A percentile compares a stretch with the other conserved stretches of the same genome.
phyloP scores from a whole-genome alignment of 768 basidiomycete genomes.

The Scleroderma bovista region DNA sequence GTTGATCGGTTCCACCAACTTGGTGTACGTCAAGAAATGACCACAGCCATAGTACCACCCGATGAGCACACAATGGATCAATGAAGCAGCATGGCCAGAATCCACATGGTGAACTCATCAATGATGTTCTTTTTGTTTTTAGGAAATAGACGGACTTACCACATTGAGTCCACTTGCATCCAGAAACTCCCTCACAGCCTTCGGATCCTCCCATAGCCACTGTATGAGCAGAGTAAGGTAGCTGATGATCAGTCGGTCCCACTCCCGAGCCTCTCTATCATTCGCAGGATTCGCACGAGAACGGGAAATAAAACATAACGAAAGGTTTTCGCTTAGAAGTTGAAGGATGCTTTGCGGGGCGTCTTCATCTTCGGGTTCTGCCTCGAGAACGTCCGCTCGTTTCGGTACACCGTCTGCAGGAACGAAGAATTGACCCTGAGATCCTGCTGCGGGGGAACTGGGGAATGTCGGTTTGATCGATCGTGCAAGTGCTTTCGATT shows the following conservation, averaged over 20 bases:
- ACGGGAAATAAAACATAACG: conserved; percentile 76
- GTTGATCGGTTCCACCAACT: conserved; percentile 95
- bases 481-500: conserved; percentile 59
- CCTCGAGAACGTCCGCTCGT: conserved; percentile 26
- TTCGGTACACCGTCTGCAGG: conserved; percentile 60
- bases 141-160: conserved; percentile 44
- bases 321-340: conserved; percentile 85
- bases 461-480: conserved; percentile 50
- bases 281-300: conserved; percentile 45
- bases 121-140: not conserved
- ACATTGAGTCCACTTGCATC: conserved; percentile 87
- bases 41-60: too few relatives aligned
- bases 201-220: conserved; percentile 97
- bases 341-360: conserved; percentile 71
- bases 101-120: not conserved
- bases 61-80: too few relatives aligned
- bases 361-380: conserved; percentile 54
- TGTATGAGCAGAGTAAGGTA: conserved; percentile 81
- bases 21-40: too few relatives aligned
- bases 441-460: conserved; percentile 24
- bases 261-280: conserved; percentile 73
- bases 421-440: conserved; percentile 56
- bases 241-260: conserved; percentile 84
- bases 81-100: too few relatives aligned
- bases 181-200: conserved; percentile 82